These are phyloP conservation scores for Didymella exigua DNA, from an alignment of 2,329 filamentous ascomycete genomes.

Conservation along the genomic window DNA sequence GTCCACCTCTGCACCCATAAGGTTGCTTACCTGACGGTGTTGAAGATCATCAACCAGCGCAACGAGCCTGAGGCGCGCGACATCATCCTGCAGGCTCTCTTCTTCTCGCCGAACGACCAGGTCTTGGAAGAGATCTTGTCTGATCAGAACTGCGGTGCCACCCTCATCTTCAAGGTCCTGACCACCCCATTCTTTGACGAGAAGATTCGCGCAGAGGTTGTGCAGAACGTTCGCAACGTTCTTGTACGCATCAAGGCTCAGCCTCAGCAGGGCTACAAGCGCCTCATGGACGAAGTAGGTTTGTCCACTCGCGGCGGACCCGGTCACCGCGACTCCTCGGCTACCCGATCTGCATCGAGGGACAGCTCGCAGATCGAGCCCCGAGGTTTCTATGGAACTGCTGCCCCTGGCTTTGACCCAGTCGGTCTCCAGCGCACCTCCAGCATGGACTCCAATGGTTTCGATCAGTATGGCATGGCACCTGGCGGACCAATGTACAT, in stretches of 20 bases:
- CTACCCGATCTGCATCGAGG: slow-evolving; percentile 47
- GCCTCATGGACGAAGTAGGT: slow-evolving; percentile 97
- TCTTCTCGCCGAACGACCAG: slow-evolving; percentile 87
- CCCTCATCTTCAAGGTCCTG: slow-evolving; percentile 96
- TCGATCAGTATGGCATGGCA: slow-evolving; percentile 53
- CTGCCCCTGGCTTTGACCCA: slow-evolving; percentile 49
- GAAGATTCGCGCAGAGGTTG: slow-evolving; percentile 80
- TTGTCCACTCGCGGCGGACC: slow-evolving; percentile 66
- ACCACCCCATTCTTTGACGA: slow-evolving; percentile 98
- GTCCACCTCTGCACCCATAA: slow-evolving; percentile 98
- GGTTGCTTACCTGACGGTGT: slow-evolving; percentile 93
- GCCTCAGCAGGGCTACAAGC: slow-evolving; percentile 94
- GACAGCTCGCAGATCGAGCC: slow-evolving; percentile 42
- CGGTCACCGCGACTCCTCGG: slow-evolving; percentile 44
- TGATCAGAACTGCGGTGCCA: slow-evolving; percentile 90
- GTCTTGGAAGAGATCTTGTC: slow-evolving; percentile 87
- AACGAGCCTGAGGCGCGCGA: slow-evolving; percentile 92
- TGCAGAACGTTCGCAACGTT: slow-evolving; percentile 90
- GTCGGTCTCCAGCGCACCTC: slow-evolving; percentile 53
- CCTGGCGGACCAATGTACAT: slow-evolving; percentile 43
- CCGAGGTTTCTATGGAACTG: slow-evolving; percentile 46
- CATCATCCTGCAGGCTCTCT: slow-evolving; percentile 84
- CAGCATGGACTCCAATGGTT: slow-evolving; percentile 57
- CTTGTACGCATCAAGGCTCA: slow-evolving; percentile 89
- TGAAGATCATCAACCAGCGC: slow-evolving; percentile 98